Conservation (phyloP, 805 yeast genomes). For the Brettanomyces bruxellensis region DNA sequence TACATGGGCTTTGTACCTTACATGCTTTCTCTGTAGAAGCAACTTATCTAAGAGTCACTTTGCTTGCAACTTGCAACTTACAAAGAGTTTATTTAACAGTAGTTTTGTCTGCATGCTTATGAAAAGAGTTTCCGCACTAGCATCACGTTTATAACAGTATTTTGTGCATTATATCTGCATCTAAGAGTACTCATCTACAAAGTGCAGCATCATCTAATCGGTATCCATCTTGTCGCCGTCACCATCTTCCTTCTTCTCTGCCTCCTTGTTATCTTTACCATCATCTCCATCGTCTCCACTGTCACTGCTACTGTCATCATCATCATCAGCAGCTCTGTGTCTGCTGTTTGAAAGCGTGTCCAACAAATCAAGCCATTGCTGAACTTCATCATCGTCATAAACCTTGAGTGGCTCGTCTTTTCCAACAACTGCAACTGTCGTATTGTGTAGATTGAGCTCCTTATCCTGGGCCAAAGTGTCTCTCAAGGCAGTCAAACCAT, state of each 20-base stretch:
- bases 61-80: too few relatives aligned
- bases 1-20: too few relatives aligned
- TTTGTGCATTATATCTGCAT: not conserved
- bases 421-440: slow-evolving; percentile 92
- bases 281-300: slow-evolving; percentile 25
- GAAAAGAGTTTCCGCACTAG: too few relatives aligned
- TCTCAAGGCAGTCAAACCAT: slow-evolving; percentile 83
- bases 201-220: not conserved
- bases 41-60: too few relatives aligned
- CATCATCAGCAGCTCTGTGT: slow-evolving; percentile 30
- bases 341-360: slow-evolving; percentile 58
- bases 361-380: slow-evolving; percentile 69
- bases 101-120: too few relatives aligned
- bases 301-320: slow-evolving; percentile 16
- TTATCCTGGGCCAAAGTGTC: slow-evolving; percentile 94
- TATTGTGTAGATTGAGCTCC: slow-evolving; percentile 74
- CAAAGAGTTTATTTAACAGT: too few relatives aligned
- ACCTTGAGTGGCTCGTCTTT: slow-evolving; percentile 58
- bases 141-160: too few relatives aligned
- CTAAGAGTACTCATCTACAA: not conserved
- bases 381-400: slow-evolving; percentile 82
- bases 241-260: slow-evolving; percentile 5
- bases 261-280: slow-evolving; percentile 13
- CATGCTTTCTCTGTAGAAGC: not conserved
- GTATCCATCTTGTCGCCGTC: slow-evolving; percentile 30